phyloP scores from a whole-genome alignment of 2,329 filamentous ascomycete genomes.

The Blumeria hordei region DNA sequence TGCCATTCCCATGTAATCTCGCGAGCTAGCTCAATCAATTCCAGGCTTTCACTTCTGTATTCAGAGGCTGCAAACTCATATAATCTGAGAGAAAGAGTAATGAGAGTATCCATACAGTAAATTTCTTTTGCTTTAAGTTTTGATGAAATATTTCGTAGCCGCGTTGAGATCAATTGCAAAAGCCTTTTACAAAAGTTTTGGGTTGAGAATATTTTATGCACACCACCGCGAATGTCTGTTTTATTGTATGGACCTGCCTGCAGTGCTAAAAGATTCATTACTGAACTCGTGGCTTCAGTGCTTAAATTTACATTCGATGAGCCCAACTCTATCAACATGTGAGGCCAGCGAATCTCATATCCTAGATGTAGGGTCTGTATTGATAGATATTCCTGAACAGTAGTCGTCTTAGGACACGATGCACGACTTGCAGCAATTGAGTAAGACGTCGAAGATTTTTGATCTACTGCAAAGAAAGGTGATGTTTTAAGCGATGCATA shows the following conservation, averaged over 20 bases:
- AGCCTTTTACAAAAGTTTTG: slow-evolving; percentile 23
- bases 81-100: slow-evolving; percentile 24
- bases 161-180: slow-evolving; percentile 20
- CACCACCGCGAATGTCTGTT: slow-evolving; percentile 17
- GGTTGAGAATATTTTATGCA: slow-evolving; percentile 27
- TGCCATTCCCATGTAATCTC: slow-evolving; percentile 25
- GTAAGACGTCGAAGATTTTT: slow-evolving; percentile 16
- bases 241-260: slow-evolving; percentile 26
- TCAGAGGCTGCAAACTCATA: slow-evolving; percentile 10
- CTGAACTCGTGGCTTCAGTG: slow-evolving; percentile 21
- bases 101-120: slow-evolving; percentile 29
- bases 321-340: slow-evolving; percentile 24
- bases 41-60: background rate
- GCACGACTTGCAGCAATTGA: slow-evolving; percentile 20
- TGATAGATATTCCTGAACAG: slow-evolving; percentile 23
- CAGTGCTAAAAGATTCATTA: slow-evolving; percentile 27
- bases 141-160: slow-evolving; percentile 21
- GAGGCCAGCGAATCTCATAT: slow-evolving; percentile 20
- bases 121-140: slow-evolving; percentile 30
- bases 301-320: slow-evolving; percentile 34
- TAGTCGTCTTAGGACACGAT: slow-evolving; percentile 21
- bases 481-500: slow-evolving; percentile 7
- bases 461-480: slow-evolving; percentile 5
- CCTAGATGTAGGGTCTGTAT: slow-evolving; percentile 21
- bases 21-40: slow-evolving; percentile 20